Conservation (phyloP, 139 green algal genomes). For the Dunaliella sp. region DNA sequence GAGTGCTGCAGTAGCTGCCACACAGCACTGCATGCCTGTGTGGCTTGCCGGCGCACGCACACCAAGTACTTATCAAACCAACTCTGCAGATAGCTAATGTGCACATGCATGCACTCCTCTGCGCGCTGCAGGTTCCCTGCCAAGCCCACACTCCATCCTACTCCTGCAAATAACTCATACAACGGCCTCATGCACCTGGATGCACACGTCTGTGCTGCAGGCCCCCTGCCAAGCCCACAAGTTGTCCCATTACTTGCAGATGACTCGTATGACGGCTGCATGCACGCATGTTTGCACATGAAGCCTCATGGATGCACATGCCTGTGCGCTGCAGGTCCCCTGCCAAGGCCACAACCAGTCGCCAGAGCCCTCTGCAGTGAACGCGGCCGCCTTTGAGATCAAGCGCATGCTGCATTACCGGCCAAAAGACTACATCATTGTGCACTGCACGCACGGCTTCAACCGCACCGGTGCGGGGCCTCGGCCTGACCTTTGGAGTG, state of each 20-base stretch:
- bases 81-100: too few relatives aligned
- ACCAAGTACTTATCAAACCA: too few relatives aligned
- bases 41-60: too few relatives aligned
- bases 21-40: too few relatives aligned
- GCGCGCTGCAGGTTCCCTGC: too few relatives aligned
- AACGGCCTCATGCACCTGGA: too few relatives aligned
- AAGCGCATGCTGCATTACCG: constrained; percentile 26
- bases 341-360: constrained; percentile 73
- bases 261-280: not conserved
- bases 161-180: too few relatives aligned
- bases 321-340: constrained; percentile 56
- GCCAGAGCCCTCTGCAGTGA: constrained; percentile 76
- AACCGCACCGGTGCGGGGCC: constrained; percentile 83
- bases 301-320: not conserved
- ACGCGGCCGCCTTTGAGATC: constrained; percentile 74
- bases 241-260: not conserved
- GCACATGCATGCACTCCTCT: too few relatives aligned
- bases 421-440: constrained; percentile 52
- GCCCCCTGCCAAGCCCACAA: not conserved
- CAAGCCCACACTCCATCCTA: too few relatives aligned
- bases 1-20: too few relatives aligned
- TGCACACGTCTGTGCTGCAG: too few relatives aligned
- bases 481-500: not conserved
- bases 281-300: too few relatives aligned
- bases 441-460: constrained; percentile 99